Evolutionary conservation across 2,329 filamentous ascomycete genomes (phyloP), one percentile per base, ranked within the genome.

Genomic region (Epichloe gansuensis): DNA sequence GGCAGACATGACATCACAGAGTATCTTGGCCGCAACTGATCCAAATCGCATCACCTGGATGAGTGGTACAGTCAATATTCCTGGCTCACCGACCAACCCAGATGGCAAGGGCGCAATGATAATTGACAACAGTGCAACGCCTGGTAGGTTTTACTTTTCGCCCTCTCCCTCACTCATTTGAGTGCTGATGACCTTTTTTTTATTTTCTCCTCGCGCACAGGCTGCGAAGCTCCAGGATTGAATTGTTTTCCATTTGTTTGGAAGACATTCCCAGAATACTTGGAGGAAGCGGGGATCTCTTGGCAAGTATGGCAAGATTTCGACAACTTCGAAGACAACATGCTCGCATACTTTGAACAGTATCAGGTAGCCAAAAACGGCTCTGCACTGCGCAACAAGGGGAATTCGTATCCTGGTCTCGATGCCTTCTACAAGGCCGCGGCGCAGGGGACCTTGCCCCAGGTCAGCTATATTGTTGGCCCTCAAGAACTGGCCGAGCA

Each of bases 291-390:
- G 5, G 72, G 69, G 34, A 69, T 74, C 49, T 70, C 71, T 4
- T 78, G 75, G 75, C 71, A 74, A 52, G 65, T 74, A 4, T 76
- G 67, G 60, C 73, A 76, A 57, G 67, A 72, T 50, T 66, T 63
- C 17, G 67, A 76, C 58, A 75, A 75, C 60, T 75, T 74, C 49
- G 73, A 75, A 51, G 75, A 77, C 60, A 77, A 75, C 58, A 73
- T 74, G 15, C 64, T 76, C 11, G 74, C 74, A 38, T 76, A 74
- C 31, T 58, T 58, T 51, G 47, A 54, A 42, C 56, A 58, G 43
- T 58, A 57, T 39, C 56, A 58, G 49, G 25, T 35, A 3, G 56
- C 56, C 2, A 45, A 45, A 5, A 55, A 54, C 15, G 56, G 51
- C n/a, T 54, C 55, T 0, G 46, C 55, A 1, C 47, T 58, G 17